These are phyloP conservation scores for Amanita muscaria DNA, from an alignment of 768 basidiomycete species.

Conservation along the genomic window DNA sequence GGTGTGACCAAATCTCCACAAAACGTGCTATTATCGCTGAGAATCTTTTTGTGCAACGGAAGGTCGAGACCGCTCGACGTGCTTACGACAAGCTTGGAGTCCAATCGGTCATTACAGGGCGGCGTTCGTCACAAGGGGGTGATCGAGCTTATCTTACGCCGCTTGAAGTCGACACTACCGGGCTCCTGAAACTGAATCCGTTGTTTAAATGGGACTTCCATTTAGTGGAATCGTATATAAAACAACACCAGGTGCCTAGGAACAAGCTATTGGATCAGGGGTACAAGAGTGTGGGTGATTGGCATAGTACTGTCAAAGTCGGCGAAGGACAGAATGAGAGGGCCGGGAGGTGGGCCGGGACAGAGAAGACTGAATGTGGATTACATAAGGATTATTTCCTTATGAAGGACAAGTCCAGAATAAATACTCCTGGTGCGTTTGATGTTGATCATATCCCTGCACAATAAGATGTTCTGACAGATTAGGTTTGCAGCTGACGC, in stretches of 20 bases:
- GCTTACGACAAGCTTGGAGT: conserved; percentile 78
- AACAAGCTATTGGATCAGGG: conserved; percentile 86
- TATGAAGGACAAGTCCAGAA: conserved; percentile 51
- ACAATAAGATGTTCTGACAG: neutral
- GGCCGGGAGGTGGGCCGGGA: conserved; percentile 87
- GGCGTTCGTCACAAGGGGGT: conserved; percentile 89
- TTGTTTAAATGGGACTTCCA: conserved; percentile 82
- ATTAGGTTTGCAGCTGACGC: neutral
- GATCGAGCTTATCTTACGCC: conserved; percentile 76
- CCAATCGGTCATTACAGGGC: conserved; percentile 87
- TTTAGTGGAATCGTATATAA: conserved; percentile 79
- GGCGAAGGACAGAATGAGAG: conserved; percentile 76
- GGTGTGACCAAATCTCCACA: conserved; percentile 31
- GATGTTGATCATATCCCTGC: neutral
- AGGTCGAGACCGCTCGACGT: conserved; percentile 90
- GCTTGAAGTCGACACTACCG: conserved; percentile 85
- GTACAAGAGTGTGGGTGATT: conserved; percentile 94
- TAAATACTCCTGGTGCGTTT: neutral
- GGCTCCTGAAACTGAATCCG: conserved; percentile 91
- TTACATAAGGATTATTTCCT: conserved; percentile 86
- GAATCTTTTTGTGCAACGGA: neutral
- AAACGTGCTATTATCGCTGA: neutral
- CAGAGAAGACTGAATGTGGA: conserved; percentile 91
- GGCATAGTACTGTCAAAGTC: conserved; percentile 84
- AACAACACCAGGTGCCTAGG: conserved; percentile 72